These are phyloP conservation scores for Williopsis jadinii DNA, from an alignment of 1,139 yeast species.

Conservation along the genomic window DNA sequence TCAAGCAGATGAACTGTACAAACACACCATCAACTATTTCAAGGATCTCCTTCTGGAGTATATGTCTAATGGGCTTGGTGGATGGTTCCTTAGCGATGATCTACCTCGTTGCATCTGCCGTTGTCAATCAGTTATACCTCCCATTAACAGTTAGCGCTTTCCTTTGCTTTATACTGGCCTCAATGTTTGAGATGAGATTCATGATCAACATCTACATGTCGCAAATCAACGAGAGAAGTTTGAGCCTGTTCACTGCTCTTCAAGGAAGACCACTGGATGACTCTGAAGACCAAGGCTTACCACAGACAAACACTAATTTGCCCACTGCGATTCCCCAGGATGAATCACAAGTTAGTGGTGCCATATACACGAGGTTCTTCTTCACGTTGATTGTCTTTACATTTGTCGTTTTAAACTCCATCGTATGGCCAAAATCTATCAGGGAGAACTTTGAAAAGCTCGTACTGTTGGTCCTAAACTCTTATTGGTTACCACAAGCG, in stretches of 20 bases:
- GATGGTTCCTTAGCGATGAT: slow-evolving; percentile 67
- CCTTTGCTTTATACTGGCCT: slow-evolving; percentile 60
- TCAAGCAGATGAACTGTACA: slow-evolving; percentile 62
- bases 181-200: slow-evolving; percentile 73
- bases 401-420: slow-evolving; percentile 50
- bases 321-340: slow-evolving; percentile 28
- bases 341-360: slow-evolving; percentile 53
- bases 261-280: slow-evolving; percentile 41
- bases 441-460: slow-evolving; percentile 54
- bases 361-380: slow-evolving; percentile 57
- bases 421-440: slow-evolving; percentile 55
- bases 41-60: slow-evolving; percentile 58
- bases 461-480: slow-evolving; percentile 46
- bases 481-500: slow-evolving; percentile 91
- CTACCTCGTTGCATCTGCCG: slow-evolving; percentile 51
- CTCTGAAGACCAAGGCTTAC: slow-evolving; percentile 13
- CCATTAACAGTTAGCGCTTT: slow-evolving; percentile 68
- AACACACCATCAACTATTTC: slow-evolving; percentile 77
- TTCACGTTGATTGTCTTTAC: slow-evolving; percentile 52
- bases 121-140: slow-evolving; percentile 50
- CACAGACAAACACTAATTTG: slow-evolving; percentile 11
- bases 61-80: slow-evolving; percentile 46
- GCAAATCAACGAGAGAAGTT: slow-evolving; percentile 66
- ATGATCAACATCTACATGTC: slow-evolving; percentile 62
- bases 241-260: slow-evolving; percentile 56